Conservation (phyloP, 805 yeast genomes). For the Dipodascus albidus region DNA sequence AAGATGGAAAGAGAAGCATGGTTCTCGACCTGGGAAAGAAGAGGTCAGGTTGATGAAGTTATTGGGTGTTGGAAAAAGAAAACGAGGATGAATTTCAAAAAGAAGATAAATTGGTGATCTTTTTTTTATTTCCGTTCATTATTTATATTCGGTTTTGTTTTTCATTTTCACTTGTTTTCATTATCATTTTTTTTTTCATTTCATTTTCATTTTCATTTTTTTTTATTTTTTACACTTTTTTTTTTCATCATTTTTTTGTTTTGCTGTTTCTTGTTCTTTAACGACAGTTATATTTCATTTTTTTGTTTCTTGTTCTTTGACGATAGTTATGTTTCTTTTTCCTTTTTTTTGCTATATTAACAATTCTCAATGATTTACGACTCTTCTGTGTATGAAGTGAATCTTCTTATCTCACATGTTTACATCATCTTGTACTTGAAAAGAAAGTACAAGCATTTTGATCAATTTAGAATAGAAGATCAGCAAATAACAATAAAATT, state of each 20-base stretch:
- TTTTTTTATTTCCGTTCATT: background rate
- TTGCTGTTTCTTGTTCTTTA: background rate
- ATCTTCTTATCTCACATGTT: too few species aligned
- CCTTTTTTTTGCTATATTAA: too few species aligned
- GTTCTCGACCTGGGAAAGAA: conserved; percentile 19
- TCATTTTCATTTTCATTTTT: too few species aligned
- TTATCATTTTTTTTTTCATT: background rate
- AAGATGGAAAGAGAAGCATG: conserved; percentile 28
- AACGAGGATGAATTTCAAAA: background rate
- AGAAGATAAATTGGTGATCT: too few species aligned
- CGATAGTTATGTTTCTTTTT: too few species aligned
- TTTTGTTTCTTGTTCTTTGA: background rate
- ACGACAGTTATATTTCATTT: background rate
- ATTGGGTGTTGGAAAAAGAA: conserved; percentile 8
- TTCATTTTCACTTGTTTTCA: background rate
- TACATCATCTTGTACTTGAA: too few species aligned
- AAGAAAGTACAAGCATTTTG: too few species aligned
- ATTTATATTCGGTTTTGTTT: too few species aligned
- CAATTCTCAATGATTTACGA: too few species aligned
- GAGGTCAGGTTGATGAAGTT: conserved; percentile 16
- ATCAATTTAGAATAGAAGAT: too few species aligned
- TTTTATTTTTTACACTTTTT: background rate
- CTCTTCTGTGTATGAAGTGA: too few species aligned
- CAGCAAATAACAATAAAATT: too few species aligned
- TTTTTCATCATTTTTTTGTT: background rate